Evolutionary conservation across 305 asterid species (phyloP).

Genomic region (Fraxinus dipetala): DNA sequence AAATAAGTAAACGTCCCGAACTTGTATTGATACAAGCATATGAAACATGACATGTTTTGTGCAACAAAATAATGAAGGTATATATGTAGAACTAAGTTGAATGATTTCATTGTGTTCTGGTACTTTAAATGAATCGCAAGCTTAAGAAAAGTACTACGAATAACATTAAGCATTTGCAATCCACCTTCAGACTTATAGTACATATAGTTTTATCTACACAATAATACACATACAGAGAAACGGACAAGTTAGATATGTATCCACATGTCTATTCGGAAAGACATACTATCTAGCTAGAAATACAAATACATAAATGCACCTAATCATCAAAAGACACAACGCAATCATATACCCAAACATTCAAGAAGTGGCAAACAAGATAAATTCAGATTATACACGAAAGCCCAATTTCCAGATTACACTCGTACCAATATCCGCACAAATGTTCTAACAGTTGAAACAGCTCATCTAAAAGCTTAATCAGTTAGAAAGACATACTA

Average conservation of each 20-base stretch:
- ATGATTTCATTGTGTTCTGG: background rate
- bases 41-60: background rate
- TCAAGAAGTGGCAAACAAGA: background rate
- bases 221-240: background rate
- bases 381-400: background rate
- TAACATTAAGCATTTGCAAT: background rate
- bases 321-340: background rate
- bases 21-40: background rate
- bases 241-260: background rate
- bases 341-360: background rate
- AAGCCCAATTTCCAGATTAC: background rate
- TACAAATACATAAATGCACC: background rate
- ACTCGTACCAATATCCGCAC: background rate
- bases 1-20: background rate
- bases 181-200: background rate
- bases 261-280: background rate
- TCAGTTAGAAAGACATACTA: background rate
- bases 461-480: background rate
- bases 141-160: background rate
- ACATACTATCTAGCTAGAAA: background rate
- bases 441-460: background rate
- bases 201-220: background rate
- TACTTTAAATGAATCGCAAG: background rate
- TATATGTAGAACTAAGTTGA: background rate
- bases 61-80: background rate